Evolutionary conservation across 2,329 filamentous ascomycete species (phyloP), one percentile per base, ranked within the genome.

Genomic region (Dactylellina cionopaga): DNA sequence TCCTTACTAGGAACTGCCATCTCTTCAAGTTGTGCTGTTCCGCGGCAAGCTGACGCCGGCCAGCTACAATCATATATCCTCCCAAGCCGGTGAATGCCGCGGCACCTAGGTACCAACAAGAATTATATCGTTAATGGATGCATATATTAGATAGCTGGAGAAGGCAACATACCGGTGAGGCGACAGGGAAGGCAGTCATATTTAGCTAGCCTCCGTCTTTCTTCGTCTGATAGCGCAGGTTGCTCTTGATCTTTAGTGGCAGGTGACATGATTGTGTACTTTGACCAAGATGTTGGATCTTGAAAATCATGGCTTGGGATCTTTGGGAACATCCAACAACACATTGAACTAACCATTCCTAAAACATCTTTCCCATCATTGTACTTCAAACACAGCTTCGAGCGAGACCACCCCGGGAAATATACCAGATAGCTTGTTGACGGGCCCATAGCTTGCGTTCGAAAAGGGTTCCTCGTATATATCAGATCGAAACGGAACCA

Each of bases 61-160:
- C 91, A 2, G 89, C 90, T 73, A 88, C 83, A 81, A 92, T 93
- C 80, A 88, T 92, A 81, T 93, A 95, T 0, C 84, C 88, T 2
- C 88, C 91, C 13, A 94, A 86, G 0, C 89, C 90, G 63, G 92
- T 83, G 75, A 95, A 92, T 0, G 90, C 89, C 37, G 88, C 85
- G 77, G 90, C 89, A 44, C 91, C 91, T 93, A 76, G 22, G 11
- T 13, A 11, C 31, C 11, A 25, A 72, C 44, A 15, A 19, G 41
- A 33, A 25, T 27, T 25, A 29, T 59, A 29, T 5, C 25, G 22
- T 41, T 3, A 29, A 49, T 46, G 10, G 11, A 17, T 44, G 0
- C n/a, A 31, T 17, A 25, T 41, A 58, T 47, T 47, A 62, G 31
- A 10, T 41, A 31, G 19, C 4, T 15, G 5, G n/a, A 11, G 35